phyloP scores from a whole-genome alignment of 2,329 filamentous ascomycete genomes.

The Calonectria pseudoreteaudii region DNA sequence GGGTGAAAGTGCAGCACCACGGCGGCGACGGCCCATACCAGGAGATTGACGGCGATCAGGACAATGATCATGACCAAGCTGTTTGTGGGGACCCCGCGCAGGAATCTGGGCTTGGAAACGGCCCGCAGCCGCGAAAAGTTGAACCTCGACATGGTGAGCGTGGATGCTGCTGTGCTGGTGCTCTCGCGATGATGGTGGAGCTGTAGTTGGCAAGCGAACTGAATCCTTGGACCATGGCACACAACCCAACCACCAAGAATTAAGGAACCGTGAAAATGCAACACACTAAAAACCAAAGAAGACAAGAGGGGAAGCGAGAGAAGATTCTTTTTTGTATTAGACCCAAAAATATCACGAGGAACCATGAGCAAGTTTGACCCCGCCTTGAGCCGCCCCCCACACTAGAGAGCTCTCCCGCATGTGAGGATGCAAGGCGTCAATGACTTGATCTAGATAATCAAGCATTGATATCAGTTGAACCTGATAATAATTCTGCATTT shows the following conservation, averaged over 20 bases:
- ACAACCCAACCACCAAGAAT: background rate
- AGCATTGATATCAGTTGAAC: no score
- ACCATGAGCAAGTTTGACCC: background rate
- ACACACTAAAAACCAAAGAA: no score
- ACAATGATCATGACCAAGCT: slow-evolving; percentile 62
- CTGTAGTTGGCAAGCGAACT: background rate
- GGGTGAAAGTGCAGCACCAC: slow-evolving; percentile 66
- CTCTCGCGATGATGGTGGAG: background rate
- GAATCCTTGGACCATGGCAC: background rate
- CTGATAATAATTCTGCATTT: background rate
- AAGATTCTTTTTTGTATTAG: background rate
- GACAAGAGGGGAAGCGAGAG: no score
- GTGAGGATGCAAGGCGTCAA: background rate
- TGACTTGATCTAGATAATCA: background rate
- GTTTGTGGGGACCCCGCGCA: slow-evolving; percentile 47
- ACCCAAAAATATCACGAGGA: background rate
- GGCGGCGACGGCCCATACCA: slow-evolving; percentile 66
- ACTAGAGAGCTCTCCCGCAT: background rate
- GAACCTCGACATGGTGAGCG: slow-evolving; percentile 36
- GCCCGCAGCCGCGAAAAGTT: slow-evolving; percentile 23
- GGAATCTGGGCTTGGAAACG: slow-evolving; percentile 45
- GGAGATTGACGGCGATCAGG: slow-evolving; percentile 62
- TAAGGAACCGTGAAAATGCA: background rate
- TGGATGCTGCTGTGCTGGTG: background rate
- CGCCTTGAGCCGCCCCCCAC: slow-evolving; percentile 4